Percentiles rank a stretch among this genome's conserved stretches.
Evolutionary conservation across 768 basidiomycete species (phyloP).

Genomic region (Psilocybe sp.): DNA sequence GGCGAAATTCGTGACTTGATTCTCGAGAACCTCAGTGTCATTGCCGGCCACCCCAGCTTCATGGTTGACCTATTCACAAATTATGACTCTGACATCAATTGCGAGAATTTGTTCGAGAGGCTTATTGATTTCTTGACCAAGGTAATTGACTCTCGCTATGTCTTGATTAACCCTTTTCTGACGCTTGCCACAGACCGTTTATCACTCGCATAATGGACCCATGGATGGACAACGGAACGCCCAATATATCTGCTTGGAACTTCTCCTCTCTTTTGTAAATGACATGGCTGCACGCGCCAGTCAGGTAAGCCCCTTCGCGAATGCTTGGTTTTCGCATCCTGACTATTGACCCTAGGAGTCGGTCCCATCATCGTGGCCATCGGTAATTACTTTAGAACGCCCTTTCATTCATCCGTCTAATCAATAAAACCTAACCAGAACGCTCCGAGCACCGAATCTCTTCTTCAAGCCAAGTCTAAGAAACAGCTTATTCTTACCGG

Average conservation of each 20-base stretch:
- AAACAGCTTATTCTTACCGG: constrained; percentile 86
- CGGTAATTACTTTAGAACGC: constrained; percentile 31
- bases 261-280: constrained; percentile 82
- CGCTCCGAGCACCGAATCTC: constrained; percentile 52
- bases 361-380: constrained; percentile 53
- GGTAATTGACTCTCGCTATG: constrained; percentile 35
- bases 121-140: constrained; percentile 86
- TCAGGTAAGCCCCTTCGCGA: constrained; percentile 32
- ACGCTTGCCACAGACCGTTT: constrained; percentile 60
- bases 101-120: constrained; percentile 93
- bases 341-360: constrained; percentile 21
- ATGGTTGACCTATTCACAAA: constrained; percentile 96
- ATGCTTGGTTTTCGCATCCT: constrained; percentile 10
- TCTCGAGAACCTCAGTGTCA: constrained; percentile 80
- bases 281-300: constrained; percentile 74
- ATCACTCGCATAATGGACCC: constrained; percentile 60
- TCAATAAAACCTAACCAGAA: constrained; percentile 32
- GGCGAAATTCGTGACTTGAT: constrained; percentile 89
- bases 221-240: constrained; percentile 69
- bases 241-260: constrained; percentile 86
- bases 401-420: not conserved
- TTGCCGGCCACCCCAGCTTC: constrained; percentile 82
- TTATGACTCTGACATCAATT: constrained; percentile 96
- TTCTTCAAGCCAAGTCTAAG: constrained; percentile 71
- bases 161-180: constrained; percentile 1